Conservation (phyloP, 1,284 basidiomycete species). For the Cerioporus squamosus region DNA sequence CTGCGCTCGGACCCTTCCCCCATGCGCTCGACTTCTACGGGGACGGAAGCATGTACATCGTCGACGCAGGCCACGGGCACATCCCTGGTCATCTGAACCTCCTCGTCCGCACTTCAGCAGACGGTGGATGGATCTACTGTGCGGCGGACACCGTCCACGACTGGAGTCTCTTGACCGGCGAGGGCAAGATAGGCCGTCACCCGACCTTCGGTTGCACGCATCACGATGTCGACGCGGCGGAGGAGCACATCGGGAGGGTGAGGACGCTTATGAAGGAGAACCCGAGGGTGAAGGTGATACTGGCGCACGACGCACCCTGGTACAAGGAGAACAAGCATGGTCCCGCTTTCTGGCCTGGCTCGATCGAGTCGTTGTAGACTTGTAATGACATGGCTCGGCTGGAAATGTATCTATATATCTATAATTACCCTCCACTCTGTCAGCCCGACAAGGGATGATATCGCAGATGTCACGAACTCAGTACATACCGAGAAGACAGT, state of each 20-base stretch:
- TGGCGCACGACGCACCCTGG: slow-evolving; percentile 60
- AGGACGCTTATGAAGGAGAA: slow-evolving; percentile 37
- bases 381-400: neutral
- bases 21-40: slow-evolving; percentile 55
- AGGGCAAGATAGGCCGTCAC: slow-evolving; percentile 43
- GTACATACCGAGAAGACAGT: neutral
- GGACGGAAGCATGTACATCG: slow-evolving; percentile 60
- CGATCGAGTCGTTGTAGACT: slow-evolving; percentile 16
- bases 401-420: too few species aligned
- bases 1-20: slow-evolving; percentile 52
- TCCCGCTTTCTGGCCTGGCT: slow-evolving; percentile 47
- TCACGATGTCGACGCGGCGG: slow-evolving; percentile 44
- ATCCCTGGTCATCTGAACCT: slow-evolving; percentile 56
- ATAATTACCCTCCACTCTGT: too few species aligned
- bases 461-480: too few species aligned
- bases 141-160: slow-evolving; percentile 62
- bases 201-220: slow-evolving; percentile 44
- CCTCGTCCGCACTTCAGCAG: slow-evolving; percentile 56
- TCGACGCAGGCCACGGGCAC: slow-evolving; percentile 57
- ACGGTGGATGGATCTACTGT: slow-evolving; percentile 61
- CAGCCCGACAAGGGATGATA: too few species aligned
- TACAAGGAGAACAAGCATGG: slow-evolving; percentile 49
- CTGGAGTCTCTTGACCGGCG: slow-evolving; percentile 52
- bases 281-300: slow-evolving; percentile 48
- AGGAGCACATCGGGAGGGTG: slow-evolving; percentile 47